A percentile compares a stretch with the other conserved stretches of the same genome.
Evolutionary conservation across 2,329 filamentous ascomycete species (phyloP).

Genomic region (Zymoseptoria pseudotritici): DNA sequence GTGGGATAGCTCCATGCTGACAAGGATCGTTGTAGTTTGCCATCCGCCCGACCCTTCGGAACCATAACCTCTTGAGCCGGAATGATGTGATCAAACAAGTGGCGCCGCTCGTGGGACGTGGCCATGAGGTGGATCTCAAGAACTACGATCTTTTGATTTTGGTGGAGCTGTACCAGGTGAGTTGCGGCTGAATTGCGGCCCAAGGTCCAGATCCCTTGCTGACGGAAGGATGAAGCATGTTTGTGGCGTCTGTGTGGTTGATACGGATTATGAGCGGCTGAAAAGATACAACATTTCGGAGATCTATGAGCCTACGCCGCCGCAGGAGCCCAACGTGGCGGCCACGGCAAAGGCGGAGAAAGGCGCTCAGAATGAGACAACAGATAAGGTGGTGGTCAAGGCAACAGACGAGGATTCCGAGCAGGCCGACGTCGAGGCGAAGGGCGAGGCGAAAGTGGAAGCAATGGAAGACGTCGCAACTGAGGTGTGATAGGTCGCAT

Average conservation of each 20-base stretch:
- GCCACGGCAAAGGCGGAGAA: neutral
- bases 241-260: constrained; percentile 72
- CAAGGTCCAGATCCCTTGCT: neutral
- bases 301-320: constrained; percentile 51
- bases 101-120: constrained; percentile 55
- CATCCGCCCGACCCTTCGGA: constrained; percentile 72
- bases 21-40: constrained; percentile 54
- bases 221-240: constrained; percentile 49
- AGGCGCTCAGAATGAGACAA: neutral
- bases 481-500: neutral
- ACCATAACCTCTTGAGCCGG: constrained; percentile 61
- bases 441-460: neutral
- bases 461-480: neutral
- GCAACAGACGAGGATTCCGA: neutral
- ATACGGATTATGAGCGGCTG: constrained; percentile 63
- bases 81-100: constrained; percentile 64
- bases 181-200: constrained; percentile 19
- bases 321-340: constrained; percentile 14
- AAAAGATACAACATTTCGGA: constrained; percentile 74
- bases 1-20: neutral
- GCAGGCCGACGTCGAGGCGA: too few species aligned
- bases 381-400: neutral
- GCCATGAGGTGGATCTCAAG: constrained; percentile 70
- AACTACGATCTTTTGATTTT: constrained; percentile 72
- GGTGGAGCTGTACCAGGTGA: constrained; percentile 73